These are phyloP conservation scores for Medicago arabica DNA, from an alignment of 306 rosid species.

Conservation along the genomic window DNA sequence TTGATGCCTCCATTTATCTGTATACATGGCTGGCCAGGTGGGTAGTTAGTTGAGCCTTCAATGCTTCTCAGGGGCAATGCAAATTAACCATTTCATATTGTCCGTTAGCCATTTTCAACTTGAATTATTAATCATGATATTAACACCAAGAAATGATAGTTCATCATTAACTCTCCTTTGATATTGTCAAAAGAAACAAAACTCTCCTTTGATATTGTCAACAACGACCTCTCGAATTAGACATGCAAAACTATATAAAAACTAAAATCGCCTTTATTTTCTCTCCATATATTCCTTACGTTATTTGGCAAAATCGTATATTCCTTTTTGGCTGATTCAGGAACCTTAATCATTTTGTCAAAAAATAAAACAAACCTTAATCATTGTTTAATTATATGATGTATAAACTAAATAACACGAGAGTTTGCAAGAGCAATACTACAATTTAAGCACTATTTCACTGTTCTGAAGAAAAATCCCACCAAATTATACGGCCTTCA, in stretches of 20 bases:
- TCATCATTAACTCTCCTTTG: background rate
- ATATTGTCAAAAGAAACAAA: background rate
- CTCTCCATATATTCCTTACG: background rate
- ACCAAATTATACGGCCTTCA: too few species aligned
- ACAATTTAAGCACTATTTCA: too few species aligned
- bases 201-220: background rate
- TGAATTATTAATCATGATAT: too few species aligned
- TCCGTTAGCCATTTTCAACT: slow-evolving; percentile 3
- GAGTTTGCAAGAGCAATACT: too few species aligned
- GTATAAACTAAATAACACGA: too few species aligned
- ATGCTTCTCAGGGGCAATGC: slow-evolving; percentile 15
- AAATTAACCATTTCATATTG: slow-evolving; percentile 26
- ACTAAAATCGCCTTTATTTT: slow-evolving; percentile 18
- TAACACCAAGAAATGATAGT: too few species aligned
- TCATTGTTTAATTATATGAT: too few species aligned
- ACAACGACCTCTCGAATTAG: background rate
- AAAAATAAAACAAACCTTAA: too few species aligned
- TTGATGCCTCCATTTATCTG: slow-evolving; percentile 35
- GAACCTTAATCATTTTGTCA: too few species aligned
- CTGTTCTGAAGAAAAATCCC: too few species aligned
- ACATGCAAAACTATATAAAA: background rate
- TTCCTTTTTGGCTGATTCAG: background rate
- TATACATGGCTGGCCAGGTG: slow-evolving; percentile 14
- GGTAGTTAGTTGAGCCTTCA: slow-evolving; percentile 37
- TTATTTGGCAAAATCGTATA: slow-evolving; percentile 4